phyloP scores from a whole-genome alignment of 1,284 basidiomycete species.

The Cryptococcus depauperatus region DNA sequence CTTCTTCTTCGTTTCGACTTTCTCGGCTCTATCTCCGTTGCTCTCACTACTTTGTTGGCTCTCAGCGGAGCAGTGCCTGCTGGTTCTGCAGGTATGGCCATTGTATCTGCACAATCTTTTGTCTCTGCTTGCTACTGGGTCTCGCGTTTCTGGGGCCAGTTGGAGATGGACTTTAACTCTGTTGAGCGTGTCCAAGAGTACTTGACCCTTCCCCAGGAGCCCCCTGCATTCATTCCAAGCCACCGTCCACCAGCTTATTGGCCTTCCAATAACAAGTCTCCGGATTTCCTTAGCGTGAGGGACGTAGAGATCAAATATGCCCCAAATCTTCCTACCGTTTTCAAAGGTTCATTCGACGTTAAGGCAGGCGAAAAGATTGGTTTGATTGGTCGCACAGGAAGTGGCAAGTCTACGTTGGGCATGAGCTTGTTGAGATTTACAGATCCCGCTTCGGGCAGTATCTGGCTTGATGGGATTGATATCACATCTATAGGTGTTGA shows the following conservation, averaged over 20 bases:
- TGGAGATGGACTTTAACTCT: slow-evolving; percentile 56
- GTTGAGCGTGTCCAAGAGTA: slow-evolving; percentile 87
- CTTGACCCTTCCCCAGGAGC: slow-evolving; percentile 75
- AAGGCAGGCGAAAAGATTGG: slow-evolving; percentile 69
- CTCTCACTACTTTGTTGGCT: slow-evolving; percentile 65
- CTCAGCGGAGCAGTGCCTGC: slow-evolving; percentile 60
- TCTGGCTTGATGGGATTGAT: slow-evolving; percentile 81
- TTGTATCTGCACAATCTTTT: slow-evolving; percentile 52
- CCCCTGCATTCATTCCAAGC: slow-evolving; percentile 60
- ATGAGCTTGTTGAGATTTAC: slow-evolving; percentile 81
- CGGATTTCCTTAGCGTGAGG: slow-evolving; percentile 54
- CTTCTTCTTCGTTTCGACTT: slow-evolving; percentile 60
- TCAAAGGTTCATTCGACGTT: slow-evolving; percentile 67
- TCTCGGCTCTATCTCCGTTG: slow-evolving; percentile 67
- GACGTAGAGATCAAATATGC: slow-evolving; percentile 73
- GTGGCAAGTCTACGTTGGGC: slow-evolving; percentile 56
- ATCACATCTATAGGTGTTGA: slow-evolving; percentile 78
- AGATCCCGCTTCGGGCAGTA: slow-evolving; percentile 69
- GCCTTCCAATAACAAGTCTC: slow-evolving; percentile 54
- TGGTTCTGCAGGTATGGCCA: slow-evolving; percentile 75
- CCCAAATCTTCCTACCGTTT: slow-evolving; percentile 71
- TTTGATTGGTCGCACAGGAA: slow-evolving; percentile 44
- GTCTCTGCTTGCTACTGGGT: slow-evolving; percentile 44
- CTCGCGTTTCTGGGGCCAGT: slow-evolving; percentile 42
- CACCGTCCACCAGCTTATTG: slow-evolving; percentile 71